Evolutionary conservation across 208 protist species (phyloP).

Genomic region (Trypanosoma boissoni): DNA sequence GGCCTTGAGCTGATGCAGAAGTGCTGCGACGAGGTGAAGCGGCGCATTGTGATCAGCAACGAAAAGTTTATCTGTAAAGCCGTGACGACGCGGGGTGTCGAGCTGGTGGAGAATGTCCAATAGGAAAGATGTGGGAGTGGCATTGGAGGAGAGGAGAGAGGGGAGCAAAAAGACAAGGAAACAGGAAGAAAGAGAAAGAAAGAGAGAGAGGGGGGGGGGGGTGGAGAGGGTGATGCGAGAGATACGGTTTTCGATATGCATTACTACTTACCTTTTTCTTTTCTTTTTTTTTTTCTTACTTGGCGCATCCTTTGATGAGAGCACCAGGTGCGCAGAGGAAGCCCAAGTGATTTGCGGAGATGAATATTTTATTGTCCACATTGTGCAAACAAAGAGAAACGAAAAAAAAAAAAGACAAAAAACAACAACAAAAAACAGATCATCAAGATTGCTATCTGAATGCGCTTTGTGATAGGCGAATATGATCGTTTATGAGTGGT

Average conservation of each 20-base stretch:
- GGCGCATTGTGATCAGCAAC: conserved; percentile 87
- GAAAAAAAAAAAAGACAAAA: too few species aligned
- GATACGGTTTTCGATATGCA: too few species aligned
- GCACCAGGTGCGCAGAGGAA: too few species aligned
- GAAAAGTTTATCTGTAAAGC: conserved; percentile 91
- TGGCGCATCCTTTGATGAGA: too few species aligned
- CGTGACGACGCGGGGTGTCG: conserved; percentile 86
- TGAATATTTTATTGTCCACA: too few species aligned
- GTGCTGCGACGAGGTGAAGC: conserved; percentile 92
- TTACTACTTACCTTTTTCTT: too few species aligned
- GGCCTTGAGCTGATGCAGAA: conserved; percentile 90
- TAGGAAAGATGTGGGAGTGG: conserved; percentile 19
- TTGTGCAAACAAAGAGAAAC: too few species aligned
- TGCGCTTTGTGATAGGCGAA: too few species aligned
- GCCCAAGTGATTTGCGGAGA: too few species aligned
- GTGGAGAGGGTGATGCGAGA: neutral
- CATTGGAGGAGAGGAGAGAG: neutral
- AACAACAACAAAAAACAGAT: too few species aligned
- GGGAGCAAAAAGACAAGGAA: conserved; percentile 7
- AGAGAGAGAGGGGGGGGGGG: conserved; percentile 3
- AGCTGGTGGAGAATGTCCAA: conserved; percentile 53
- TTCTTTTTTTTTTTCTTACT: too few species aligned
- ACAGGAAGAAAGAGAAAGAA: neutral
- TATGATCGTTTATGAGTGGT: conserved; percentile 19
- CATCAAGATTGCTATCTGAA: too few species aligned